Percentiles rank a stretch among this genome's conserved stretches.
Evolutionary conservation across 495 filamentous ascomycete genomes (phyloP).

Genomic region (Echria macrotheca): DNA sequence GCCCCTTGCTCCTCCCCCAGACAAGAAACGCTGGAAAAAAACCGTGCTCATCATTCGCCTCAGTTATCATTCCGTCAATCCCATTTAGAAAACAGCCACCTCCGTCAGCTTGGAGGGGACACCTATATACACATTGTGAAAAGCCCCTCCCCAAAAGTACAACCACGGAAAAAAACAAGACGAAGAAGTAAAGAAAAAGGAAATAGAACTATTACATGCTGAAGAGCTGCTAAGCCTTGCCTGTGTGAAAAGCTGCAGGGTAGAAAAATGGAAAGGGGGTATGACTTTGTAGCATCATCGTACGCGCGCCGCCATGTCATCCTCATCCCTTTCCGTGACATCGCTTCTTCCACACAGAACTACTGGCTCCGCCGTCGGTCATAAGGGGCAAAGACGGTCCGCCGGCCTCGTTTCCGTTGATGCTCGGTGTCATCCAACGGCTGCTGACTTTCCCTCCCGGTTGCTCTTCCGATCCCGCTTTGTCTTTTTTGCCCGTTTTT

Average conservation of each 20-base stretch:
- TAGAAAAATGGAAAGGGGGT: constrained; percentile 30
- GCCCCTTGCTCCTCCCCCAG: background rate
- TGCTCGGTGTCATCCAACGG: background rate
- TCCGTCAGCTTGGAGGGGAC: constrained; percentile 4
- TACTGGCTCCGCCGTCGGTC: too few relatives aligned
- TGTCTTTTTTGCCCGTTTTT: constrained; percentile 1
- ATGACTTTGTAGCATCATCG: constrained; percentile 43
- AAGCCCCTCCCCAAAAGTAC: constrained; percentile 10
- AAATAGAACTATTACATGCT: constrained; percentile 47
- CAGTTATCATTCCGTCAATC: constrained; percentile 27
- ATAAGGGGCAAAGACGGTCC: constrained; percentile 3
- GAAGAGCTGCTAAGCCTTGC: constrained; percentile 32
- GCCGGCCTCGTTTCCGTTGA: background rate
- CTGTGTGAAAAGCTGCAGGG: constrained; percentile 21
- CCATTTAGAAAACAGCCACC: constrained; percentile 17
- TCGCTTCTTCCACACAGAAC: constrained; percentile 3
- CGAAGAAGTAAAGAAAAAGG: constrained; percentile 21
- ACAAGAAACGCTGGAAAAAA: constrained; percentile 3
- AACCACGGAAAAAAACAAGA: constrained; percentile 14
- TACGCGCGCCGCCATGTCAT: constrained; percentile 29
- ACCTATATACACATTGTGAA: constrained; percentile 22
- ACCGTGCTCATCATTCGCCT: constrained; percentile 24
- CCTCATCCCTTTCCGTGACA: constrained; percentile 2
- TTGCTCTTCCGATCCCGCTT: background rate
- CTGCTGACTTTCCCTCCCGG: background rate